These are phyloP conservation scores for Ustilago cynodontis DNA, from an alignment of 1,284 basidiomycete genomes.

Conservation along the genomic window DNA sequence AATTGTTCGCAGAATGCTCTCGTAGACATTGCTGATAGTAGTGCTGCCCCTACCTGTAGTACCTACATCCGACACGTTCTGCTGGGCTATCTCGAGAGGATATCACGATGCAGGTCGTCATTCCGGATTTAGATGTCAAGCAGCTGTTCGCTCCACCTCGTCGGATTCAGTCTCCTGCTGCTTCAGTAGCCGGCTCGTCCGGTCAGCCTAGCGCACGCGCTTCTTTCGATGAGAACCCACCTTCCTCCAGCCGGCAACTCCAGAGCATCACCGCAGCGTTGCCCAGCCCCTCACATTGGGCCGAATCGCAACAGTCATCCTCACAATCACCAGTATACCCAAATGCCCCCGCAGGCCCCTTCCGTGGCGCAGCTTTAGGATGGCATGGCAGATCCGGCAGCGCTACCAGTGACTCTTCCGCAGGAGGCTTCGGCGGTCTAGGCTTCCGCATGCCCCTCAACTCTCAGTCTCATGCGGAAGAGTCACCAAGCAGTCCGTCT, in stretches of 20 bases:
- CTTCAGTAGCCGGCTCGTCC: slow-evolving; percentile 20
- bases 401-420: slow-evolving; percentile 51
- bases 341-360: slow-evolving; percentile 36
- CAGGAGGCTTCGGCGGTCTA: slow-evolving; percentile 46
- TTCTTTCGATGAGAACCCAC: slow-evolving; percentile 31
- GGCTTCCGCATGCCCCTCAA: slow-evolving; percentile 31
- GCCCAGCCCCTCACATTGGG: slow-evolving; percentile 13
- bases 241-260: slow-evolving; percentile 44
- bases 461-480: slow-evolving; percentile 12
- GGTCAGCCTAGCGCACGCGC: slow-evolving; percentile 15
- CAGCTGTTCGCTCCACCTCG: slow-evolving; percentile 48
- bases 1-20: neutral
- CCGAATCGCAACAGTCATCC: slow-evolving; percentile 25
- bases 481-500: slow-evolving; percentile 16
- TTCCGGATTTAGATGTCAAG: slow-evolving; percentile 67
- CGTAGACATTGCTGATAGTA: neutral
- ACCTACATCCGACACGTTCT: too few species aligned
- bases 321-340: slow-evolving; percentile 35
- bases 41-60: too few species aligned
- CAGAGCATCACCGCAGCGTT: slow-evolving; percentile 39
- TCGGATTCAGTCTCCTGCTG: slow-evolving; percentile 32
- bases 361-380: slow-evolving; percentile 50
- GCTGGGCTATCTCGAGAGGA: neutral
- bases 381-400: slow-evolving; percentile 51
- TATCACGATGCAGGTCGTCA: slow-evolving; percentile 62